Conservation (phyloP, 805 yeast species). For the Martiniozyma abietophila region DNA sequence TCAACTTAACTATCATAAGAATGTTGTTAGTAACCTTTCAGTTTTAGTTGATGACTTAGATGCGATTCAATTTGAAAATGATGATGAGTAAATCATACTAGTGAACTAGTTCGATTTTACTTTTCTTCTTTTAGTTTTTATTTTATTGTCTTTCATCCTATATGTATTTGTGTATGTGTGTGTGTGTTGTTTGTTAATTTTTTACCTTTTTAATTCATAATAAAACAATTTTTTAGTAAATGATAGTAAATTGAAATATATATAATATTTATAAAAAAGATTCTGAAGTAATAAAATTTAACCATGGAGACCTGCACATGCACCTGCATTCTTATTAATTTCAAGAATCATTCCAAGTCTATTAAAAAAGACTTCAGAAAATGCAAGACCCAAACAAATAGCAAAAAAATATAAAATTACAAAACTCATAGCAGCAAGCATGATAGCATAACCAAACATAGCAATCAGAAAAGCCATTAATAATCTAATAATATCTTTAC, state of each 20-base stretch:
- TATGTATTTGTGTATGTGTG: neutral
- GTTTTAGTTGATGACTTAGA: slow-evolving; percentile 36
- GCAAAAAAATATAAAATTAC: slow-evolving; percentile 64
- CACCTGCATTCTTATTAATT: slow-evolving; percentile 27
- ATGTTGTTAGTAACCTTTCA: slow-evolving; percentile 40
- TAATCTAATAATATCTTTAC: slow-evolving; percentile 49
- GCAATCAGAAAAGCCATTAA: slow-evolving; percentile 51
- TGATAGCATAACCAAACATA: slow-evolving; percentile 58
- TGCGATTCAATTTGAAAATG: slow-evolving; percentile 35
- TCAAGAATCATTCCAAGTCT: slow-evolving; percentile 37
- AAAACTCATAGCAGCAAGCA: slow-evolving; percentile 74
- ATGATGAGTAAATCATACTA: too few species aligned
- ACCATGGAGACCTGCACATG: slow-evolving; percentile 24
- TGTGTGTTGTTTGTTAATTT: too few species aligned
- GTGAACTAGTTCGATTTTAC: neutral
- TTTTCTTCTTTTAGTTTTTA: neutral
- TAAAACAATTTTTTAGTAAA: neutral
- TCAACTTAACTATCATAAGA: slow-evolving; percentile 56
- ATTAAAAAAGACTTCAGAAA: slow-evolving; percentile 64
- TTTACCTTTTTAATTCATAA: slow-evolving; percentile 1
- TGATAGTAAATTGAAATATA: slow-evolving; percentile 1
- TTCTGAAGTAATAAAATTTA: too few species aligned
- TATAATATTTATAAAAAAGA: neutral
- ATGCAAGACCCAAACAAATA: slow-evolving; percentile 56
- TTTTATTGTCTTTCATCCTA: neutral